Conservation (phyloP, 352 stramenopile genomes). For the Globisporangium okanoganense region DNA sequence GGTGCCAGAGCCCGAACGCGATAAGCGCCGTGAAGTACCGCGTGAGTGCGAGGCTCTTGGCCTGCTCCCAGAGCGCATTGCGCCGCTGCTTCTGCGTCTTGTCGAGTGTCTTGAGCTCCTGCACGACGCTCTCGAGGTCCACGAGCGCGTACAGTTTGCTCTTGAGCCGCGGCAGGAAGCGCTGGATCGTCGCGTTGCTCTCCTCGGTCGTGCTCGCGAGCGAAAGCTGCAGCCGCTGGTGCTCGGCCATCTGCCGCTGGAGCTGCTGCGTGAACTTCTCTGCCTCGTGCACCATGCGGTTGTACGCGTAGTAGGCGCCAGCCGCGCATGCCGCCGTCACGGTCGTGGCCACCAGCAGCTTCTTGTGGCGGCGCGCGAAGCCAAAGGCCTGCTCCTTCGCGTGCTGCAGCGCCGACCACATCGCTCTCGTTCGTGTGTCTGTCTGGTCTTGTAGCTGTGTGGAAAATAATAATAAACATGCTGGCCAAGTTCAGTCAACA, state of each 20-base stretch:
- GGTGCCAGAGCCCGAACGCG: slow-evolving; percentile 72
- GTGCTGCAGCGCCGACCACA: slow-evolving; percentile 74
- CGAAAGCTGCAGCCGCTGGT: slow-evolving; percentile 70
- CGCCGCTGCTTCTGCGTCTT: slow-evolving; percentile 56
- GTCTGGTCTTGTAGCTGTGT: neutral
- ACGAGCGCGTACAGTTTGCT: slow-evolving; percentile 53
- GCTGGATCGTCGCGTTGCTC: slow-evolving; percentile 67
- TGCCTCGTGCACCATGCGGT: slow-evolving; percentile 54
- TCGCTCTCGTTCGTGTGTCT: no score
- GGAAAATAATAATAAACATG: no score
- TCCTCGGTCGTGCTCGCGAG: slow-evolving; percentile 71
- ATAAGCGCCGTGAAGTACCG: slow-evolving; percentile 72
- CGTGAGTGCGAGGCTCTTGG: slow-evolving; percentile 67
- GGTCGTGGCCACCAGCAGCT: slow-evolving; percentile 43
- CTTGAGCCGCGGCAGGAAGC: slow-evolving; percentile 67
- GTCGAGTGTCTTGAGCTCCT: slow-evolving; percentile 69
- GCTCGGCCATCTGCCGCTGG: slow-evolving; percentile 67
- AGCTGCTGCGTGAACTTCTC: slow-evolving; percentile 69
- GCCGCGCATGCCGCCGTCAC: slow-evolving; percentile 47
- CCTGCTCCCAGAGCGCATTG: slow-evolving; percentile 69
- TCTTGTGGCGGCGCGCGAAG: slow-evolving; percentile 70
- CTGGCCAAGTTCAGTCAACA: neutral
- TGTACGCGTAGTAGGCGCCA: slow-evolving; percentile 68
- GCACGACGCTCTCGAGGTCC: slow-evolving; percentile 67
- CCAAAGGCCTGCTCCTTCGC: slow-evolving; percentile 42